Evolutionary conservation across 177 flowering plant genomes (phyloP).

Genomic region (Vitis hybrid): DNA sequence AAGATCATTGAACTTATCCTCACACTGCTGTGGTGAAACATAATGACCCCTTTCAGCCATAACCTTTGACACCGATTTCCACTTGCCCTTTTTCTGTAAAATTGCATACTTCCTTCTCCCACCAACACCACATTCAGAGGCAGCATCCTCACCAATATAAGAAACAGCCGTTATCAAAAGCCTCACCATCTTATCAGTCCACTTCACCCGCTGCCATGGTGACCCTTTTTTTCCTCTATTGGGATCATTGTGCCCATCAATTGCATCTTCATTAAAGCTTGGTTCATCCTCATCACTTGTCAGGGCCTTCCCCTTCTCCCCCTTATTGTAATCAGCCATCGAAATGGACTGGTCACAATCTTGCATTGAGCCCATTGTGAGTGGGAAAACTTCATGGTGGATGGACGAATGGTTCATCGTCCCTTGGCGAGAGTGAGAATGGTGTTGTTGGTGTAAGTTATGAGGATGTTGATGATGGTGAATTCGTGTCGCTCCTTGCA

Average conservation of each 20-base stretch:
- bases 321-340: conserved; percentile 37
- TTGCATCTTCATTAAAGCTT: conserved; percentile 55
- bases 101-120: conserved; percentile 52
- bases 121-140: conserved; percentile 46
- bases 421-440: conserved; percentile 36
- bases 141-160: conserved; percentile 68
- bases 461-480: conserved; percentile 55
- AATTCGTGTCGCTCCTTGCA: conserved; percentile 56
- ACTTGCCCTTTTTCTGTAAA: conserved; percentile 87
- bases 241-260: conserved; percentile 35
- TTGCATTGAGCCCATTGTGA: conserved; percentile 48
- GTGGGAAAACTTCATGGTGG: conserved; percentile 62
- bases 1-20: conserved; percentile 90
- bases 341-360: conserved; percentile 42
- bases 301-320: conserved; percentile 41
- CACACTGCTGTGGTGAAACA: conserved; percentile 96
- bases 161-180: conserved; percentile 82
- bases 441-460: conserved; percentile 37
- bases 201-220: conserved; percentile 90
- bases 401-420: conserved; percentile 37
- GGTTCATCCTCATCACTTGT: conserved; percentile 75
- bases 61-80: conserved; percentile 83
- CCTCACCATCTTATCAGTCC: conserved; percentile 84
- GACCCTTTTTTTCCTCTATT: conserved; percentile 56
- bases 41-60: conserved; percentile 79